Base-by-base conservation (phyloP, 768 basidiomycete genomes). In the Lepiota subincarnata region DNA sequence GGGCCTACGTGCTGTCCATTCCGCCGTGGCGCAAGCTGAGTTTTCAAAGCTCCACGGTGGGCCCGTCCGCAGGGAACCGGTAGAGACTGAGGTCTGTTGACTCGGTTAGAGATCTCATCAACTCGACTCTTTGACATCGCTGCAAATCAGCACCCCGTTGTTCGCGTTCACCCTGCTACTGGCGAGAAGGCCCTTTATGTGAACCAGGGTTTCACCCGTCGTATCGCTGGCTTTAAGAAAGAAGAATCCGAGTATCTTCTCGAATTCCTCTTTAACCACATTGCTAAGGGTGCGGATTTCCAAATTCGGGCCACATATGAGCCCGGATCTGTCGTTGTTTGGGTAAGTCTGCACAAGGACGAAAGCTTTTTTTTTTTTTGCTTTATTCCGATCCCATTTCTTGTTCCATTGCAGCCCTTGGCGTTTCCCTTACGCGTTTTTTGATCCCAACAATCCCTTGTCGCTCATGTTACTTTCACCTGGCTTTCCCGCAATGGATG, bases 111-210 rank as follows among this genome's bases (percentile, higher is more conserved):
- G 31, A 44, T 43, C 37, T 41, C 28, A 22, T 55, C 49, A 24
- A 20, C 18, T 50, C 24, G 24, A 26, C 14, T 7, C 31, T 31
- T 49, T 14, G n/a, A 14, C 41, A 34, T 46, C 14, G 48, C 42
- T 6, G 10, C 48, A 12, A 10, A 24, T 18, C 57, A 77, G 75
- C 81, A 80, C 64, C 78, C 80, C 4, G 49, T 81, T 59, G 81
- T 84, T 54, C 77, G 82, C 53, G 67, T 71, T 12, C 83, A 84
- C 63, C 83, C 83, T 14, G 78, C 76, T 0, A 84, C 83, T 0
- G 81, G 81, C n/a, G 77, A 82, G 62, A 82, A 84, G 66, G 78
- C 78, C 1, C 68, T 84, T 16, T 82, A 79, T 60, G 68, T 84
- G 66, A 82, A 82, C 66, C 73, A 71, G 49, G 78, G 75, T 26